Base-by-base conservation (phyloP, 2,329 filamentous ascomycete genomes). In the Dryadomyces quercivorus region DNA sequence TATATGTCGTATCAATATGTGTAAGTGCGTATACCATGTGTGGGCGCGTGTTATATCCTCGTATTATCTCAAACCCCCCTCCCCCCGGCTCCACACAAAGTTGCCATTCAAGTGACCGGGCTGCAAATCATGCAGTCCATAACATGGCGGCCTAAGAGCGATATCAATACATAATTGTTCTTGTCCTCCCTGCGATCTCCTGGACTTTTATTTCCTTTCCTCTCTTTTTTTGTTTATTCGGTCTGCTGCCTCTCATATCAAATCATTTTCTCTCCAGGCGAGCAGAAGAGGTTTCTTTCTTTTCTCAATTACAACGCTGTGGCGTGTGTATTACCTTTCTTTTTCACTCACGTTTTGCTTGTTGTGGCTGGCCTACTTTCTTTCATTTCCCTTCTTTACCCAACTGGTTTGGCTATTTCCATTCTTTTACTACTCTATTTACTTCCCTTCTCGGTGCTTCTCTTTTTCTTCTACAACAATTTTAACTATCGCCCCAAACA, bases 351-450 rank as follows among this genome's bases (percentile, higher is more conserved):
- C 54, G 52, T 70, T 70, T 69, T 45, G 8, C 64, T 65, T 45
- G 55, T 70, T 70, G 64, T 70, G 67, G 63, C 20, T 51, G 40
- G 44, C 20, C 31, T 13, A 22, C 50, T 20, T 34, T 50, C 31
- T 46, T 34, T 50, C 31, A 44, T 65, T 70, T 70, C 63, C 69
- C 66, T 47, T 34, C 26, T 12, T 48, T 63, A 65, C 63, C 73
- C 74, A 76, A 77, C 75, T 76, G 74, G 74, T 70, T 76, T 77
- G 75, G 76, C 74, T 77, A 72, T 73, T 73, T 71, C 73, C 75
- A 66, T 68, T 77, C 73, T 69, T 79, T 78, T 16, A 53, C 5
- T 47, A 16, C 49, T 54, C 45, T 48, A 34, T 31, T 48, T 15
- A 8, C 13, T 22, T 46, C 47, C 10, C 4, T 53, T 53, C 22